Conservation (phyloP, 768 basidiomycete genomes). For the Cubamyces lactineus region DNA sequence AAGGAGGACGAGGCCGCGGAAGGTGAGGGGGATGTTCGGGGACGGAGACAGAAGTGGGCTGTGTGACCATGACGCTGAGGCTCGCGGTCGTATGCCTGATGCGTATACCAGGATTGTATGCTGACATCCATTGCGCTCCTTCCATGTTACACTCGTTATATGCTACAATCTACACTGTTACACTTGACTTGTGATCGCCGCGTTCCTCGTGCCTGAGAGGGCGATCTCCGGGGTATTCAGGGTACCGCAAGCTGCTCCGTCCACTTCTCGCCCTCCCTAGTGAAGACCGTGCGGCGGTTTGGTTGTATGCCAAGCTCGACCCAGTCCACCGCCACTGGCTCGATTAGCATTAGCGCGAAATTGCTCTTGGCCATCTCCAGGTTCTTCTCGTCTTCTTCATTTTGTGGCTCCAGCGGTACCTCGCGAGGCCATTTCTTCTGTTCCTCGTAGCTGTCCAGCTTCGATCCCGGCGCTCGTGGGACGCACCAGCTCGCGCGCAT, state of each 20-base stretch:
- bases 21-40: slow-evolving; percentile 33
- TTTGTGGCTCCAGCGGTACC: slow-evolving; percentile 50
- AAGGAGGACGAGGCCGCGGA: slow-evolving; percentile 62
- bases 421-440: slow-evolving; percentile 62
- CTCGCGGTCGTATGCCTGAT: too few species aligned
- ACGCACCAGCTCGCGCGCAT: slow-evolving; percentile 77
- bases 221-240: slow-evolving; percentile 31
- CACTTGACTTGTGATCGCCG: too few species aligned
- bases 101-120: too few species aligned
- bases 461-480: slow-evolving; percentile 60
- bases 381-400: slow-evolving; percentile 46
- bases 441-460: slow-evolving; percentile 54
- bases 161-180: too few species aligned
- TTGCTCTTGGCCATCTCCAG: slow-evolving; percentile 61
- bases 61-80: too few species aligned
- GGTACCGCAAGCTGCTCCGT: slow-evolving; percentile 66
- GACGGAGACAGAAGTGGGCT: too few species aligned
- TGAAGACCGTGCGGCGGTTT: slow-evolving; percentile 60
- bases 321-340: slow-evolving; percentile 72
- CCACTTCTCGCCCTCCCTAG: slow-evolving; percentile 52
- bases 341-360: slow-evolving; percentile 73
- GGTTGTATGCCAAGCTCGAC: slow-evolving; percentile 61
- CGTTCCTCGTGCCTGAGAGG: too few species aligned
- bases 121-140: too few species aligned
- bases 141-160: too few species aligned